Evolutionary conservation across 2,329 filamentous ascomycete genomes (phyloP).

Genomic region (Diaporthe australafricana): DNA sequence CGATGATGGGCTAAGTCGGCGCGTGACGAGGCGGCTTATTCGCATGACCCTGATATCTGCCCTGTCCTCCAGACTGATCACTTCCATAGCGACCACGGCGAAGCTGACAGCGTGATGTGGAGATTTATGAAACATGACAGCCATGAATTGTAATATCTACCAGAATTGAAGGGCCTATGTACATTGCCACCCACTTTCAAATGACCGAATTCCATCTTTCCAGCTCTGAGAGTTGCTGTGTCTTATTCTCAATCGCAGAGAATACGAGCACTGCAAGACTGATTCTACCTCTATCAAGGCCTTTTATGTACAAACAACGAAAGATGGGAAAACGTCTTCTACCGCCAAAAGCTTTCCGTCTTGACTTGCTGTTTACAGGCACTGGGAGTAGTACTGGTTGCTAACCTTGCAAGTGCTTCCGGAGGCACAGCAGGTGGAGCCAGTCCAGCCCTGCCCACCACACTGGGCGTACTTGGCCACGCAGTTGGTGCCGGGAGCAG

Average conservation of each 20-base stretch:
- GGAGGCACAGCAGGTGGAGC: slow-evolving; percentile 28
- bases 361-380: background rate
- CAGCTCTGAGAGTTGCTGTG: background rate
- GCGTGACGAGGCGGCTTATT: no score
- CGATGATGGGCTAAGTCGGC: no score
- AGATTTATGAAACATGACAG: background rate
- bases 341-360: fast-evolving
- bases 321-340: background rate
- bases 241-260: background rate
- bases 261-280: background rate
- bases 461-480: slow-evolving; percentile 25
- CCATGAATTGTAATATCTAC: slow-evolving; percentile 19
- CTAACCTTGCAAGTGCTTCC: slow-evolving; percentile 28
- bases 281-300: slow-evolving; percentile 16
- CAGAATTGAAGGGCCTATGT: slow-evolving; percentile 10
- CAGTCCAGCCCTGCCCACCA: slow-evolving; percentile 23
- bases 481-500: slow-evolving; percentile 3
- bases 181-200: slow-evolving; percentile 2
- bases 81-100: no score
- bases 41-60: no score
- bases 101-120: no score
- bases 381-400: slow-evolving; percentile 34
- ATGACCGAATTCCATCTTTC: slow-evolving; percentile 7
- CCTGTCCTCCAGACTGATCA: no score
- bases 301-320: background rate